Evolutionary conservation across 164 flowering plant species (phyloP), one percentile per base, ranked within the genome.

Genomic region (Vitis rupestris): DNA sequence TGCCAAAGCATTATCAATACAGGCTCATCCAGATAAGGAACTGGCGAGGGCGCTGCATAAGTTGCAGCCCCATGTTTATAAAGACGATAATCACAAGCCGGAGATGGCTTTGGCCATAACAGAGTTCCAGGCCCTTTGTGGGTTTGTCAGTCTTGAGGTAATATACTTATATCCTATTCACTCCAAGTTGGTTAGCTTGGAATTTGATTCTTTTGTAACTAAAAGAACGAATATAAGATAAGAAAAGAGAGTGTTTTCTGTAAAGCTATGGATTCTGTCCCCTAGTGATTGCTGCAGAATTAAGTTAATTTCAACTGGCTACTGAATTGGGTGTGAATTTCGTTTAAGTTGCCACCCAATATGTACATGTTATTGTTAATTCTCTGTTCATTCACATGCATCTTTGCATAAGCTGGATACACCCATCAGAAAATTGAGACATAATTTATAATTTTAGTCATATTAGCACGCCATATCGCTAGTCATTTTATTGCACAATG

Each of bases 21-120:
- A 95, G 79, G 97, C 98, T 30, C 99, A 95, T 76, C 99, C 99
- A 4, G 96, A 93, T 75, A 91, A 91, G 83, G 84, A 86, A 72
- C 80, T 84, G 81, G 99, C 97, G 2, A 74, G 59, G 69, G 10
- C 11, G 37, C 68, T 95, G 82, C 94, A 95, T 67, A 83, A 77
- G 56, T 48, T 67, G 16, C 80, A 66, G 19, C 99, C 99, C 0
- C 60, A 71, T 56, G 63, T 88, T 15, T 95, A 93, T 57, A 91
- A 82, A 76, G 97, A 93, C 69, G 90, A 68, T 14, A 94, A 91
- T 80, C 99, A 92, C 79, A 92, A 94, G 78, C 99, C 98, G 61
- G 99, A 94, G 82, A 91, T 92, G 98, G 93, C 95, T 70, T 72
- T 94, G 82, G 99, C 98, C 0, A 54, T 91, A 13, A 90, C 96